Base-by-base conservation (phyloP, 345 rosid species). In the Hypericum perforatum region DNA sequence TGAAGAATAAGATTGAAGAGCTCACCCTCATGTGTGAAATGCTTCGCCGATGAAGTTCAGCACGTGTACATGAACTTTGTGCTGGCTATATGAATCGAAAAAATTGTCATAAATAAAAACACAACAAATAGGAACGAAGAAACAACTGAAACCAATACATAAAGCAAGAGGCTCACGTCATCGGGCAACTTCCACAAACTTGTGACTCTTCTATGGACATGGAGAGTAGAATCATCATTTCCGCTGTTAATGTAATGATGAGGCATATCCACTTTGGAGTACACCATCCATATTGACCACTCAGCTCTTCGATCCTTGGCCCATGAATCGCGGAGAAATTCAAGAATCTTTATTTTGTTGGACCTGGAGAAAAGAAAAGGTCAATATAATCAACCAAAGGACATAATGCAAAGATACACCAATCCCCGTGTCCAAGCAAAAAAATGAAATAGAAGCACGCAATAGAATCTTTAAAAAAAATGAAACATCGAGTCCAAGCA, bases 201-300 rank as follows among this genome's bases (percentile, higher is more conserved):
- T 29, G 90, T 68, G 65, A 55, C 77, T 67, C 88, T 78, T 74
- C 63, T 81, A 41, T 78, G 89, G 13, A 67, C 69, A 49, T 76
- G 69, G 68, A 79, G 70, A 56, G 79, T 48, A 58, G 80, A 39
- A 58, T 83, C 95, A 70, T 81, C 83, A 74, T 52, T 62, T 64
- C 86, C 86, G 58, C 89, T 86, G 62, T 71, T 77, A 55, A 92
- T 79, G 69, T 74, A 88, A 68, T 77, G 95, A 70, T 78, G 94
- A 48, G 96, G 96, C 98, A 92, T 83, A 67, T 92, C 97, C 54
- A 85, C 95, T 61, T 83, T 88, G 10, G 96, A 77, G 70, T 91
- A 85, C 50, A 85, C 88, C 95, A 85, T 87, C 98, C 98, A 87
- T 67, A 85, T 87, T 6, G 98, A 91, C 98, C 98, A 91, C 74